Base-by-base conservation (phyloP, 2,329 filamentous ascomycete genomes). In the Paecilomyces sp. region DNA sequence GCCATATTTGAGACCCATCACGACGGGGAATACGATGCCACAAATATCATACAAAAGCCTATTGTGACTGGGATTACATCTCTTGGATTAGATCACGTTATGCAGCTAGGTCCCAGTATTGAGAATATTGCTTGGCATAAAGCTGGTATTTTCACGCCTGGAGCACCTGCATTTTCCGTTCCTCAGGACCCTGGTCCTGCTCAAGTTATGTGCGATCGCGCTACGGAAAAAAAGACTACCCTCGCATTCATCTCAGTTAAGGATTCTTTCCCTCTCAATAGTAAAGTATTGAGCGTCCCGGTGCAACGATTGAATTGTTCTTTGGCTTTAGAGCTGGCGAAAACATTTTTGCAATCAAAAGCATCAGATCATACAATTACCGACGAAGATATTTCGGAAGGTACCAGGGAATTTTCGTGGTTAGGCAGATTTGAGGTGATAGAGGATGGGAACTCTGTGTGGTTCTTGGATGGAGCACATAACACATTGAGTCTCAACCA, bases 21-120 rank as follows among this genome's bases (percentile, higher is more conserved):
- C 36, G 88, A 88, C 1, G 87, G 87, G 50, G 85, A 34, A 87
- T 87, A 80, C 62, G 87, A 90, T 67, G 82, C 86, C 0, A 90
- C 88, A 34, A 34, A 1, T 59, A 74, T 89, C 31, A 81, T 90
- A 0, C 77, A 81, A 57, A 72, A 73, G 12, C 85, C 33, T 34
- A 34, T 83, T 0, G 87, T 80, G 0, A 80, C 83, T 0, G 87
- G 82, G 1, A 85, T 90, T 59, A 85, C 82, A 54, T 83, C 83
- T n/a, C 76, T 90, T 9, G 87, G 86, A 3, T 85, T 90, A 63
- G 88, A 91, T 67, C 88, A 91, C 66, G 81, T 88, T 36, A 81
- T 79, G 57, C 79, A 81, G 22, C 79, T 91, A 1, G 88, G 88
- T 3, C 73, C 80, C 18, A 88, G 85, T 0, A 75, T 89, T 11